Percentiles rank a stretch among this genome's conserved stretches.
Evolutionary conservation across 139 green algal species (phyloP).

Genomic region (Chloropicon primus): DNA sequence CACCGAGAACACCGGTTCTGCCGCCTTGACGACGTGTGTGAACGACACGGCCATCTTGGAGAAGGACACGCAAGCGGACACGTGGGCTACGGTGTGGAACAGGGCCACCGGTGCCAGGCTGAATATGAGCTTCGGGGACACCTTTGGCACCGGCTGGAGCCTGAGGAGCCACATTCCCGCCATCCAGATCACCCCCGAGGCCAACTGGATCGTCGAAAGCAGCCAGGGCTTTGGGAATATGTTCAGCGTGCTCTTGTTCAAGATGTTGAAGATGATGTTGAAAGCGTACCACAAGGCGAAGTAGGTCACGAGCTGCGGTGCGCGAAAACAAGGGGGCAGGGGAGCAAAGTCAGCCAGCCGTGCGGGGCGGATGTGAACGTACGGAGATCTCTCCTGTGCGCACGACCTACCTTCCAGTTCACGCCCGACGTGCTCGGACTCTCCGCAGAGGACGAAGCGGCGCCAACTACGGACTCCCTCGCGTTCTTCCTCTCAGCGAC

Average conservation of each 20-base stretch:
- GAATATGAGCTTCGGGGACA: constrained; percentile 19
- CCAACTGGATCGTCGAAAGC: constrained; percentile 55
- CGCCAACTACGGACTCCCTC: too few species aligned
- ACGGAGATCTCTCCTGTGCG: too few species aligned
- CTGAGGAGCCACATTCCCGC: constrained; percentile 43
- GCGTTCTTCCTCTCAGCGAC: too few species aligned
- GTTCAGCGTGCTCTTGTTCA: constrained; percentile 78
- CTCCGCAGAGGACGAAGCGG: too few species aligned
- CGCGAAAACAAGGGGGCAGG: too few species aligned
- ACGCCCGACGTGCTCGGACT: too few species aligned
- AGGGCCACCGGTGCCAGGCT: constrained; percentile 55
- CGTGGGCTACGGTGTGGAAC: constrained; percentile 70
- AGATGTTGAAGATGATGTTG: constrained; percentile 86
- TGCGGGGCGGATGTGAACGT: too few species aligned
- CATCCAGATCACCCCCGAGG: constrained; percentile 48
- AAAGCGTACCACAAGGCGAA: constrained; percentile 54
- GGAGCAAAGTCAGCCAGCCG: too few species aligned
- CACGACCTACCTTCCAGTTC: too few species aligned
- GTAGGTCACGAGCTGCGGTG: not conserved
- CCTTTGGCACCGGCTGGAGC: constrained; percentile 51
- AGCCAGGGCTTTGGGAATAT: constrained; percentile 73
- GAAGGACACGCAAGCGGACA: constrained; percentile 61
- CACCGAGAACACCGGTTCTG: constrained; percentile 61
- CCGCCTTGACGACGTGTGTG: constrained; percentile 61
- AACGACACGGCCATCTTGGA: constrained; percentile 76